phyloP scores from a whole-genome alignment of 1,284 basidiomycete genomes.

The Athelia sp. region DNA sequence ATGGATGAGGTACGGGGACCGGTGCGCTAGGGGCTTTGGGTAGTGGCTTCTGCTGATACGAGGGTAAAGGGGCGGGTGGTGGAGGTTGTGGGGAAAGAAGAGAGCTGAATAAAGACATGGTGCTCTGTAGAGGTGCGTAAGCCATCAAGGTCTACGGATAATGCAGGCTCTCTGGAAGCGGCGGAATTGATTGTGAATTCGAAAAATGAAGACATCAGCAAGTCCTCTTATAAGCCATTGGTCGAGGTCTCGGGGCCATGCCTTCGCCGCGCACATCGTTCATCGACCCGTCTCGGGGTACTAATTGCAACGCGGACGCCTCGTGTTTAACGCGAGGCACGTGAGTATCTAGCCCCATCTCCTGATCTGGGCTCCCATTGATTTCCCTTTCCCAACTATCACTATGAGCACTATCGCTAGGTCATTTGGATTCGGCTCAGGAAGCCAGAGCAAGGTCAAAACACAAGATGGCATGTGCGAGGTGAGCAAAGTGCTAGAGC shows the following conservation, averaged over 20 bases:
- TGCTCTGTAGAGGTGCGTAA: background rate
- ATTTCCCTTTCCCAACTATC: background rate
- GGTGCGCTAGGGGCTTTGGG: background rate
- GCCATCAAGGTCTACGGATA: background rate
- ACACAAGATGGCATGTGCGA: slow-evolving; percentile 45
- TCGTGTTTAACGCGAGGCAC: background rate
- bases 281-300: background rate
- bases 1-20: background rate
- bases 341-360: background rate
- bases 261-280: background rate
- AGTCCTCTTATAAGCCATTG: background rate
- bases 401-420: background rate
- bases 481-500: slow-evolving; percentile 22
- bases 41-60: background rate
- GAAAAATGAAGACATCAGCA: background rate
- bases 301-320: background rate
- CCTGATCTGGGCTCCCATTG: background rate
- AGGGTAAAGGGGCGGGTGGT: background rate
- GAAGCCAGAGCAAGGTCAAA: slow-evolving; percentile 44
- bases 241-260: background rate
- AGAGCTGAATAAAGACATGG: background rate
- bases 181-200: background rate
- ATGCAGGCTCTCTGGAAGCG: background rate
- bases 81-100: background rate
- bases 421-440: slow-evolving; percentile 14